Evolutionary conservation across 2,329 filamentous ascomycete genomes (phyloP), one percentile per base, ranked within the genome.

Genomic region (Paradendryphiella salina): DNA sequence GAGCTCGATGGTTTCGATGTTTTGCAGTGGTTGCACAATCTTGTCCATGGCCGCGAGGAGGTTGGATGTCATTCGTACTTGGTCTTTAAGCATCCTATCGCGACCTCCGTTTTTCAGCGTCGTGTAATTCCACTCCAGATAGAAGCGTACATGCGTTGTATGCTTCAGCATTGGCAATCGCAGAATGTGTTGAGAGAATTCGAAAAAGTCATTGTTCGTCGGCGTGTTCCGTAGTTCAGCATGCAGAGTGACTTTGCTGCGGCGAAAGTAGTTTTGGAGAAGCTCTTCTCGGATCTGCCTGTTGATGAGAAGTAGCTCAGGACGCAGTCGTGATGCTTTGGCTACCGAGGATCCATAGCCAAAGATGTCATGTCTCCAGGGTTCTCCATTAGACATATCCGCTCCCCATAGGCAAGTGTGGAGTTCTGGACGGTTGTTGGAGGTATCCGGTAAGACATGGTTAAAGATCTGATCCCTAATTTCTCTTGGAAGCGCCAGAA

Each of bases 121-220:
- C 5, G 60, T 65, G 52, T 69, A 72, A 29, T 71, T 68, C 69
- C 69, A 73, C 44, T 72, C 67, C 1, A 72, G 63, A 44, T 71
- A 73, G 46, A 73, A 67, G 3, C 67, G 57, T 7, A 69, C 60
- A 31, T 69, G 66, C 1, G 64, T 66, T 11, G 68, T 57, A 15
- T 61, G 58, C 26, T 62, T 54, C 14, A 71, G 52, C 57, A 72
- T 66, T 0, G 63, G 61, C 1, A 73, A 52, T 21, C 60, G 46
- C 13, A 70, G 37, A n/a, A 73, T 64, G 23, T 73, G 70, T 3
- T 69, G 70, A 0, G 65, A 68, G 54, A 65, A 71, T 15, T 68
- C 63, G 50, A 73, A 73, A 14, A 61, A 66, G 37, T 64, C 64
- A 41, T 66, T 68, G 40, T 69, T 64, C 9, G 53, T 54, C 10